phyloP scores from a whole-genome alignment of 495 filamentous ascomycete genomes.

The Penicillium waksmanii region DNA sequence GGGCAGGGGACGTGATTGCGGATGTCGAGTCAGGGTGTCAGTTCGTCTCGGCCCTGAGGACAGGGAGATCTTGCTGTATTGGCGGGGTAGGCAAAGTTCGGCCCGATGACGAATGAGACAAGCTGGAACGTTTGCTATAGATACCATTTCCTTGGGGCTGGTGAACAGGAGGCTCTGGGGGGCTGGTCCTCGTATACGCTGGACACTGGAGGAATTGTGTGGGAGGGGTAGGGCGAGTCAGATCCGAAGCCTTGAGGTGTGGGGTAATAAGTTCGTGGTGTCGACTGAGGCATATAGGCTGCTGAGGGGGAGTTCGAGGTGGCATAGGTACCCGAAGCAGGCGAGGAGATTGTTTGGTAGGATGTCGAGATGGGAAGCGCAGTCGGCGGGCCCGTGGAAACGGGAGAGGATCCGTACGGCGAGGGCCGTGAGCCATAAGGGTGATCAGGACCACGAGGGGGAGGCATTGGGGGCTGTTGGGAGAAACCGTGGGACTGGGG shows the following conservation, averaged over 20 bases:
- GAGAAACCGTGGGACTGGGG: conserved; percentile 36
- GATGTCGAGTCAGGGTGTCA: conserved; percentile 59
- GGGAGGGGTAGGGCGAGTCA: conserved; percentile 35
- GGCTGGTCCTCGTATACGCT: conserved; percentile 46
- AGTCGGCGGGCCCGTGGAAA: conserved; percentile 13
- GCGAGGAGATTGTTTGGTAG: conserved; percentile 29
- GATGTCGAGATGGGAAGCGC: conserved; percentile 18
- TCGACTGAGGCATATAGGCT: conserved; percentile 22
- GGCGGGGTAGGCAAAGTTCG: conserved; percentile 46
- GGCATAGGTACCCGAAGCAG: conserved; percentile 27
- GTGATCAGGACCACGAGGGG: conserved; percentile 52
- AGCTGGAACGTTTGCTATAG: conserved; percentile 35
- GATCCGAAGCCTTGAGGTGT: conserved; percentile 31
- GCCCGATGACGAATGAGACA: conserved; percentile 39
- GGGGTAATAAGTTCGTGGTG: conserved; percentile 34
- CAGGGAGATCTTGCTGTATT: conserved; percentile 47
- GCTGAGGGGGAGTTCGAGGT: conserved; percentile 30
- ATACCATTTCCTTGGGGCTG: conserved; percentile 33
- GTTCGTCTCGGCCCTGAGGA: conserved; percentile 53
- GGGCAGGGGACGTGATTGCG: conserved; percentile 64
- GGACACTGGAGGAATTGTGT: conserved; percentile 27
- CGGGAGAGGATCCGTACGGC: conserved; percentile 25
- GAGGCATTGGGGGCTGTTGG: conserved; percentile 46
- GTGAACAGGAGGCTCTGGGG: conserved; percentile 52
- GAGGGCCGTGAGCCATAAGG: conserved; percentile 48